phyloP scores from a whole-genome alignment of 1,284 basidiomycete species.

The Ustanciosporium gigantosporum region DNA sequence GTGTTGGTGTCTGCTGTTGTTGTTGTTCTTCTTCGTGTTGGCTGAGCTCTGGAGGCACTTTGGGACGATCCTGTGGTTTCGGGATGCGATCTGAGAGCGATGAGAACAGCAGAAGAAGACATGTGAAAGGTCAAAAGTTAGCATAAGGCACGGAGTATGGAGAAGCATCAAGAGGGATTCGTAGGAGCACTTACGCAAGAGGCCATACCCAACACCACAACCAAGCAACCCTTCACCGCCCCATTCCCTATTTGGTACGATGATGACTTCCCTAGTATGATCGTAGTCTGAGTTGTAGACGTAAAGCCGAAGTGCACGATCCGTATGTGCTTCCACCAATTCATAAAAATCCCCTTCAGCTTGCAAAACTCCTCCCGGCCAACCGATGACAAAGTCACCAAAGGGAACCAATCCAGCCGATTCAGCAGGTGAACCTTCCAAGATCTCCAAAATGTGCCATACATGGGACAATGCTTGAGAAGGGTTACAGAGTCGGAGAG shows the following conservation, averaged over 20 bases:
- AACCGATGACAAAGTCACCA: constrained; percentile 87
- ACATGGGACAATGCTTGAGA: constrained; percentile 62
- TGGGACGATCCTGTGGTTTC: constrained; percentile 44
- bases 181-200: too few relatives aligned
- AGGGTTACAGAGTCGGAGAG: constrained; percentile 77
- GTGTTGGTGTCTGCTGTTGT: too few relatives aligned
- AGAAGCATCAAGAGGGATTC: neutral
- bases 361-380: constrained; percentile 81
- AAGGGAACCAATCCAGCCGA: constrained; percentile 75
- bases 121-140: too few relatives aligned
- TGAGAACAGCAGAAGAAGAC: too few relatives aligned
- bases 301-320: constrained; percentile 88
- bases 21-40: too few relatives aligned
- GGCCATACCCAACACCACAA: constrained; percentile 56
- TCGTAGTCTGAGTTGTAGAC: constrained; percentile 98
- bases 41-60: constrained; percentile 25
- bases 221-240: constrained; percentile 57
- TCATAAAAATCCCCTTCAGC: constrained; percentile 98
- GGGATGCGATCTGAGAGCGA: constrained; percentile 52
- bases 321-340: constrained; percentile 88
- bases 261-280: constrained; percentile 60
- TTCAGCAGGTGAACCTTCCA: constrained; percentile 94
- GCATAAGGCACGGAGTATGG: too few relatives aligned
- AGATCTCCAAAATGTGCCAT: constrained; percentile 96
- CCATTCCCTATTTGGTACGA: constrained; percentile 53